These are phyloP conservation scores for Vanilla planifolia DNA, from an alignment of 106 monocot genomes.

Conservation along the genomic window DNA sequence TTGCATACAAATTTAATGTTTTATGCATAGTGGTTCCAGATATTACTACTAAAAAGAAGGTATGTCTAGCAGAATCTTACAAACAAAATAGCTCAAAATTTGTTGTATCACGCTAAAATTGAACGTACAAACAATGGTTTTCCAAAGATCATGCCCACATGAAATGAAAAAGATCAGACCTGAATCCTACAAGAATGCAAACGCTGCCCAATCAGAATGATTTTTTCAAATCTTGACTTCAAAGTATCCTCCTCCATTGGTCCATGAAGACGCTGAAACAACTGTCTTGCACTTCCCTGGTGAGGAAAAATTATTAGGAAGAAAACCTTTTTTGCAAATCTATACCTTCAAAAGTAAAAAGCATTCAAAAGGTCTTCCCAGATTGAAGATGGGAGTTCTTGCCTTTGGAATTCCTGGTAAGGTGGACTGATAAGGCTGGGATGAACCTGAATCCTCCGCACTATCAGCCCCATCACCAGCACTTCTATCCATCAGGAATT, in stretches of 20 bases:
- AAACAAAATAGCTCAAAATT: too few species aligned
- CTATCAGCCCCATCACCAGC: conserved; percentile 94
- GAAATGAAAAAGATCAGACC: conserved; percentile 33
- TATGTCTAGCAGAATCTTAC: too few species aligned
- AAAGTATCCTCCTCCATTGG: conserved; percentile 93
- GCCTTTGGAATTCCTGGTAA: conserved; percentile 98
- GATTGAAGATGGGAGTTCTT: too few species aligned
- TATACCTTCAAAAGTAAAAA: not conserved
- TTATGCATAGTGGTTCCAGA: too few species aligned
- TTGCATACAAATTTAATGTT: too few species aligned
- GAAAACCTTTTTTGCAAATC: not conserved
- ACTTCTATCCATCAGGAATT: conserved; percentile 77
- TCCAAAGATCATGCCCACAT: too few species aligned
- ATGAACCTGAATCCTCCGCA: conserved; percentile 99
- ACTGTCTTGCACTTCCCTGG: conserved; percentile 91
- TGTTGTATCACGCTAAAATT: too few species aligned
- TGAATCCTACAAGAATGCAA: conserved; percentile 47
- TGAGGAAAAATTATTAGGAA: conserved; percentile 9
- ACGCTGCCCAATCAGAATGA: conserved; percentile 63
- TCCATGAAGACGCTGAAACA: conserved; percentile 91
- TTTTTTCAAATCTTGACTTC: conserved; percentile 88
- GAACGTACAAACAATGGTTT: too few species aligned
- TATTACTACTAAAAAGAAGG: too few species aligned
- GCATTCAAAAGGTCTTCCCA: too few species aligned
- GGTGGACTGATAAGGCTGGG: conserved; percentile 84